phyloP scores from a whole-genome alignment of 768 basidiomycete species.

The Holtermannia corniformis region DNA sequence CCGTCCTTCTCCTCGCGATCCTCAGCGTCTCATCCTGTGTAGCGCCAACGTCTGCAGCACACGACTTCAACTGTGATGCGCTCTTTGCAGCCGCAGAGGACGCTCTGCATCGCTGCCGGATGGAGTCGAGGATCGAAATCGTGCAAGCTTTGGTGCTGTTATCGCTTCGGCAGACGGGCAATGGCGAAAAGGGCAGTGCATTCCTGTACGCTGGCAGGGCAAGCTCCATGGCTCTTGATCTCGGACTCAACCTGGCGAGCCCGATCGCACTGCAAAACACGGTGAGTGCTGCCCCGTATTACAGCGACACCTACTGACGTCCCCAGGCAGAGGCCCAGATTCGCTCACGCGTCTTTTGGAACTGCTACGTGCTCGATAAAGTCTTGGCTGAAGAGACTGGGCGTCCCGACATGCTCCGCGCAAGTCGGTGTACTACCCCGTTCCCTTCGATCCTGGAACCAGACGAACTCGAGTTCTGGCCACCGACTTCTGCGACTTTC shows the following conservation, averaged over 20 bases:
- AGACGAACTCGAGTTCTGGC: slow-evolving; percentile 33
- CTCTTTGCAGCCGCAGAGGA: slow-evolving; percentile 19
- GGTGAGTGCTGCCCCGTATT: background rate
- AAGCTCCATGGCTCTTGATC: slow-evolving; percentile 20
- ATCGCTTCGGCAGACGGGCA: slow-evolving; percentile 29
- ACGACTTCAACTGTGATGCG: slow-evolving; percentile 7
- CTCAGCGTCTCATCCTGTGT: slow-evolving; percentile 25
- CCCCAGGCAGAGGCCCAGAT: slow-evolving; percentile 14
- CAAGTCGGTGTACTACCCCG: slow-evolving; percentile 16
- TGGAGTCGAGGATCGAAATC: slow-evolving; percentile 14
- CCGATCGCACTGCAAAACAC: background rate
- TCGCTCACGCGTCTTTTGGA: slow-evolving; percentile 28
- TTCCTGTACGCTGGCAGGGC: slow-evolving; percentile 22
- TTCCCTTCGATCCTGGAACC: slow-evolving; percentile 20
- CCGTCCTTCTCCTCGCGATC: slow-evolving; percentile 23
- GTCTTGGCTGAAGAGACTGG: slow-evolving; percentile 31
- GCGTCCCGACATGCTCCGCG: slow-evolving; percentile 25
- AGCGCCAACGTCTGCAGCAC: slow-evolving; percentile 4
- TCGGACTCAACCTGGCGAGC: slow-evolving; percentile 24
- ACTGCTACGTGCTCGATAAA: slow-evolving; percentile 29
- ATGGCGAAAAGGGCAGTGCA: slow-evolving; percentile 25
- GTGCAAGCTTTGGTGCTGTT: slow-evolving; percentile 25
- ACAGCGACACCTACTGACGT: background rate
- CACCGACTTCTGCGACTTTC: slow-evolving; percentile 10
- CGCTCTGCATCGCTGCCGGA: slow-evolving; percentile 6